Base-by-base conservation (phyloP, 83 land plant genomes). In the Thuja plicata region DNA sequence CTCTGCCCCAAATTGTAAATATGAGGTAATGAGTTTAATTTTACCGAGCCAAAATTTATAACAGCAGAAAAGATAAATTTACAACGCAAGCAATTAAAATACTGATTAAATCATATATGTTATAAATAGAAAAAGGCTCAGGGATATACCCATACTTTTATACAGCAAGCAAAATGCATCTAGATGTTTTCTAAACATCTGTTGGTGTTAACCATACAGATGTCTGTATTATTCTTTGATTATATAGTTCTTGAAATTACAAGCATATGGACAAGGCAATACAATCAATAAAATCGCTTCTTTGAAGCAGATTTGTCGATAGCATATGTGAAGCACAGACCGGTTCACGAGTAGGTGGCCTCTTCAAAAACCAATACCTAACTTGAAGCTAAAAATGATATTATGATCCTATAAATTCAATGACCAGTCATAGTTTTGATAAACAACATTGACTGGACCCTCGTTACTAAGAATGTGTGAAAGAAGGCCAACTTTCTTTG, bases 351-450 rank as follows among this genome's bases (percentile, higher is more conserved):
- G 8, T 6, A 78, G 45, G 24, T 40, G 82, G 38, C 6, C 41
- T 78, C 82, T 35, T 74, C 38, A 34, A 32, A 74, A 38, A 17
- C 37, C 40, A 37, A 78, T 6, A 78, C 8, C 45, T 78, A 40
- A 66, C n/a, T 66, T 66, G 71, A n/a, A 66, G 71, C 30, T 27
- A 66, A 66, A 66, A 24, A 27, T 66, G 71, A 21, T 24, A 66
- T 27, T 66, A 27, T 11, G 17, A 37, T 12, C 10, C 34, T 84
- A 89, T 57, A 89, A 84, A 81, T 95, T 95, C 50, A 92, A 40
- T 38, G 96, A 92, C 96, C 95, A 95, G 73, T 93, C 91, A 38
- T 91, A 95, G 45, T 88, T 86, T 70, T 91, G 91, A 89, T 95
- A 93, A 38, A 81, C 89, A 34, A 95, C 89, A 78, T 88, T 90